These are phyloP conservation scores for Bipolaris zeicola DNA, from an alignment of 2,329 filamentous ascomycete genomes.

Conservation along the genomic window DNA sequence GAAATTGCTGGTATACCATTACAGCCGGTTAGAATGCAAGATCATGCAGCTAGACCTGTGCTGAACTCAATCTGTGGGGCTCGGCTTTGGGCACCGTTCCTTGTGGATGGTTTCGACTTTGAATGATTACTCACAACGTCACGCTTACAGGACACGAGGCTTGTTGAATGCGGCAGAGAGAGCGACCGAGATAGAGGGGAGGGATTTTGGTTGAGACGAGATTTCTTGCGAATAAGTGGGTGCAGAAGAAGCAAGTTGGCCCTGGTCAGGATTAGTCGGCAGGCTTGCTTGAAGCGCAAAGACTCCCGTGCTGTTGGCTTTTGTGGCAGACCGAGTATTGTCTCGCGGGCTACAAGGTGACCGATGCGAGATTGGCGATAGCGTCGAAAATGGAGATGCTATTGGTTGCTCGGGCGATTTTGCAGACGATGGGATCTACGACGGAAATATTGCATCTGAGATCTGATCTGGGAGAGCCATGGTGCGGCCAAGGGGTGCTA, in stretches of 20 bases:
- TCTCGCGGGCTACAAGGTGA: background rate
- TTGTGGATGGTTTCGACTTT: background rate
- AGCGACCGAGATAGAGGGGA: background rate
- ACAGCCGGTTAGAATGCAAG: slow-evolving; percentile 9
- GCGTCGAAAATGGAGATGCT: background rate
- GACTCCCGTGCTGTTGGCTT: background rate
- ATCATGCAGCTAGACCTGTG: slow-evolving; percentile 13
- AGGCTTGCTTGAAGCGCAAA: background rate
- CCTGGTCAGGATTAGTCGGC: background rate
- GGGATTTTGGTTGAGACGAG: background rate
- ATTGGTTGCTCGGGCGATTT: background rate
- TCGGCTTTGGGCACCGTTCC: background rate
- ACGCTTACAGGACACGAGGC: background rate
- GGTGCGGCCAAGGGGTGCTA: background rate
- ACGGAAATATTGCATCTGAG: slow-evolving; percentile 9
- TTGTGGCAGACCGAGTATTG: background rate
- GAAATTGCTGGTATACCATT: background rate
- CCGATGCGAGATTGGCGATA: background rate
- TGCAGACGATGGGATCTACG: background rate
- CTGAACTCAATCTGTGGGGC: background rate
- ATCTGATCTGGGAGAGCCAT: background rate
- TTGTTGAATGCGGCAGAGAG: background rate
- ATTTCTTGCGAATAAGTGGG: background rate
- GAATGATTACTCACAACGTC: slow-evolving; percentile 5
- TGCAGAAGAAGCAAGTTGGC: background rate